phyloP scores from a whole-genome alignment of 1,139 yeast genomes.

The Candida pseudoviswanathii region DNA sequence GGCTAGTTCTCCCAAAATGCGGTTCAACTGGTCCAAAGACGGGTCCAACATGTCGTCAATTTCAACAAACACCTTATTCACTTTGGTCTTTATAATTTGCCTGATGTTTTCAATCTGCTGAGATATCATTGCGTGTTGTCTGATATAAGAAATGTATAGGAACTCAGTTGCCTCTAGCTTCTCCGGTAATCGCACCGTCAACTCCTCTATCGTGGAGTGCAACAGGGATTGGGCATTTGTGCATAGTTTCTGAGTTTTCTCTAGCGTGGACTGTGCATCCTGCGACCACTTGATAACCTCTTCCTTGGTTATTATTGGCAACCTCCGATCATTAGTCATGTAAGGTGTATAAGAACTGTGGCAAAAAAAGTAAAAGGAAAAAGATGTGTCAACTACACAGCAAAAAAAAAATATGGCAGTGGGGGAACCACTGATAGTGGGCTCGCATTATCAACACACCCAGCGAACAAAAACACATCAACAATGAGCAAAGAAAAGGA shows the following conservation, averaged over 20 bases:
- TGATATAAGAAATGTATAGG: conserved; percentile 21
- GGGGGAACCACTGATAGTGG: neutral
- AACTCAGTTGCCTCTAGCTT: conserved; percentile 25
- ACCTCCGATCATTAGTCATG: conserved; percentile 8
- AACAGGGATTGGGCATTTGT: conserved; percentile 36
- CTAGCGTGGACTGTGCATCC: conserved; percentile 32
- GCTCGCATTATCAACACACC: conserved; percentile 1
- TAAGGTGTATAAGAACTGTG: neutral
- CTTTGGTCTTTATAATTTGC: neutral
- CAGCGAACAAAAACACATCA: conserved; percentile 3
- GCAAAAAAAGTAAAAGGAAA: neutral
- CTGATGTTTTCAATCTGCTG: conserved; percentile 6
- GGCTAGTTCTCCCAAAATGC: conserved; percentile 26
- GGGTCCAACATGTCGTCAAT: conserved; percentile 19
- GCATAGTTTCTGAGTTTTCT: conserved; percentile 34
- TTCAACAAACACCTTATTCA: conserved; percentile 10
- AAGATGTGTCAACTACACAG: neutral
- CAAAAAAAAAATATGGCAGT: neutral
- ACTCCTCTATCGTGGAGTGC: conserved; percentile 23
- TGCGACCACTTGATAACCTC: conserved; percentile 27
- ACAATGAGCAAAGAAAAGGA: neutral
- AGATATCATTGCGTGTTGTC: conserved; percentile 19
- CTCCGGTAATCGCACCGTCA: conserved; percentile 26
- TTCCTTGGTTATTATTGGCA: conserved; percentile 5
- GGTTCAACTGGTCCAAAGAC: conserved; percentile 28